Evolutionary conservation across 108 stramenopile genomes (phyloP), one percentile per base, ranked within the genome.

Genomic region (Cyclotella distinguenda): DNA sequence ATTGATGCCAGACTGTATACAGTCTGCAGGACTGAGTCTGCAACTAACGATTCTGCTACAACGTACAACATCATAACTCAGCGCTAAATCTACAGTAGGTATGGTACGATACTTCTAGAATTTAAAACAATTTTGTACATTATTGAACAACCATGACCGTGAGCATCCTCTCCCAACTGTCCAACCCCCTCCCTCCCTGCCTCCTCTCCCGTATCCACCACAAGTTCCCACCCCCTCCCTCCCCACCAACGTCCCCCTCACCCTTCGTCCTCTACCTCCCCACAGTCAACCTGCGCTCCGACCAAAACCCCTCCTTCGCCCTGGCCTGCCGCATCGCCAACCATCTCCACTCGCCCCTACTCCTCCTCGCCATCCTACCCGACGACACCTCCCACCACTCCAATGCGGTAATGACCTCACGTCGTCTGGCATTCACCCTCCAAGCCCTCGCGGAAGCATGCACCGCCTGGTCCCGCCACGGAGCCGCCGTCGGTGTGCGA

Each of bases 301-400:
- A 74, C 27, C 85, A 86, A 68, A 86, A 86, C 43, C 85, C 85
- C 38, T 70, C 75, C n/a, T 83, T 86, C 68, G 77, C 85, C 6
- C n/a, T 86, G 16, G 85, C 85, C 26, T 81, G 80, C 64, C 77
- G 55, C 18, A 45, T 70, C 4, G 80, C 85, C 21, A 86, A 86
- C 44, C 42, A 62, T 22, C 34, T 61, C 12, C 4, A 74, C 5
- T 65, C 79, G 22, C 82, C 82, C 2, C 42, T 83, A 10, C 18
- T 86, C 1, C 70, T 86, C 1, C 52, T 86, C 21, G 72, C 67
- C 2, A 64, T 79, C 5, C 56, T 86, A 5, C 51, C 78, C 21
- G 85, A 86, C 27, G 85, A 86, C 59, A 19, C 57, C 1, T 62
- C 66, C 18, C 45, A 62, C 68, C 1, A n/a, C 64, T 47, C 1